phyloP scores from a whole-genome alignment of 768 basidiomycete species.

The Termitomyces sp. region DNA sequence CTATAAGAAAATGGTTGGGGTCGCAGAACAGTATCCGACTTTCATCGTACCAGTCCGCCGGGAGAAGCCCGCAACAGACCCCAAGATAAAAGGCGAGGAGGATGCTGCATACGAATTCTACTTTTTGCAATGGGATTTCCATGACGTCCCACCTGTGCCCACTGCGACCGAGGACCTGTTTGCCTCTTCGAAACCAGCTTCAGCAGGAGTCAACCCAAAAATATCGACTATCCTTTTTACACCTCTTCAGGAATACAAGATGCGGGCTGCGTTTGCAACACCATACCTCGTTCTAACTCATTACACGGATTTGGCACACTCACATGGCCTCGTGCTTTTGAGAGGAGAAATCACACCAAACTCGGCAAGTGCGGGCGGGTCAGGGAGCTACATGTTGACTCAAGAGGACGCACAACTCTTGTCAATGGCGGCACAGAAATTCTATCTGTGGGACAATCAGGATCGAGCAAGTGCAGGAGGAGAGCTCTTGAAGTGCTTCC shows the following conservation, averaged over 20 bases:
- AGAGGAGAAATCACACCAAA: slow-evolving; percentile 89
- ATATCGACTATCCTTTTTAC: slow-evolving; percentile 87
- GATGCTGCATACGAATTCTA: slow-evolving; percentile 72
- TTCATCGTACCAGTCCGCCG: slow-evolving; percentile 86
- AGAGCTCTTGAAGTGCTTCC: slow-evolving; percentile 65
- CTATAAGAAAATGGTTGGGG: slow-evolving; percentile 67
- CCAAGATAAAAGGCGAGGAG: slow-evolving; percentile 27
- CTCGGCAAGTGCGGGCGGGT: slow-evolving; percentile 32
- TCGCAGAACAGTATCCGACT: slow-evolving; percentile 65
- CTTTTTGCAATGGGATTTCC: slow-evolving; percentile 88
- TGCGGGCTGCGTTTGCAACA: slow-evolving; percentile 79
- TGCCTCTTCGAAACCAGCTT: slow-evolving; percentile 27
- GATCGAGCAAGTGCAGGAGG: slow-evolving; percentile 39
- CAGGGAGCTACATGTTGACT: slow-evolving; percentile 57
- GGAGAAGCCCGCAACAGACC: slow-evolving; percentile 22
- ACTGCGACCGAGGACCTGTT: slow-evolving; percentile 47
- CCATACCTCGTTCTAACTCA: slow-evolving; percentile 89
- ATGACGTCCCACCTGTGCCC: slow-evolving; percentile 66
- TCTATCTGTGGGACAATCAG: slow-evolving; percentile 67
- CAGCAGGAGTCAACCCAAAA: slow-evolving; percentile 38
- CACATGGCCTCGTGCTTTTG: slow-evolving; percentile 82
- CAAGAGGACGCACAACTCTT: slow-evolving; percentile 87
- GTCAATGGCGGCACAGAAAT: slow-evolving; percentile 77
- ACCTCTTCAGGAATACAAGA: slow-evolving; percentile 91
- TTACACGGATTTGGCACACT: slow-evolving; percentile 83